Base-by-base conservation (phyloP, 169 alveolate genomes). In the Perkinsus chesapeaki region DNA sequence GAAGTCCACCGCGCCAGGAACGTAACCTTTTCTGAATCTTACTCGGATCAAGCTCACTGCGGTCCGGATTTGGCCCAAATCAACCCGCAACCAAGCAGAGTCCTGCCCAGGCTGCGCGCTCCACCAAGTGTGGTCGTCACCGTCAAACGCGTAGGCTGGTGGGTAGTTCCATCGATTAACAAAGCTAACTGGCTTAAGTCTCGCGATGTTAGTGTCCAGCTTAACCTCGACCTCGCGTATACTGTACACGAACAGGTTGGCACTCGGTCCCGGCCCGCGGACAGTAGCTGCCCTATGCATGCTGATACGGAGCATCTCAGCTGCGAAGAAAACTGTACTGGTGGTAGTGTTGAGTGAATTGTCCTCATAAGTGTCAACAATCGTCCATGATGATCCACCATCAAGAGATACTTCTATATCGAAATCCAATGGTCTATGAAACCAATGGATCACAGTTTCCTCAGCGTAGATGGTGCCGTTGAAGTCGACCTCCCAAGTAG, bases 51-150 rank as follows among this genome's bases (percentile, higher is more conserved):
- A 23, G 82, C 31, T 60, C 82, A 60, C 82, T 34, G 82, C 37
- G 27, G 3, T 60, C 31, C 23, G 31, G 12, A 60, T 34, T 23
- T 12, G 82, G 82, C 82, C 82, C 31, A 60, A 34, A 93, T 97
- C 96, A 37, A 96, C 94, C 47, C 94, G 91, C 73, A 96, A 94
- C 94, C 98, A 96, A 93, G 82, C 82, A 27, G 82, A 60, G 31
- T 60, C 82, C 31, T 60, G 82, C 3, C 82, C 82, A 38, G 92
- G 92, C 92, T 39, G 31, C 23, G 48, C 37, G 23, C 92, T 91
- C 92, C 92, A 91, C 73, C 48, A 91, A 20, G 48, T 91, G 38
- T 37, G 92, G 9, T 91, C 39, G 92, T 91, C 47, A 10, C 47
- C 47, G 37, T 91, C 92, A 31, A 39, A 38, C 31, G 48, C 38